Evolutionary conservation across 441 rosid genomes (phyloP).

Genomic region (Gossypium laxum): DNA sequence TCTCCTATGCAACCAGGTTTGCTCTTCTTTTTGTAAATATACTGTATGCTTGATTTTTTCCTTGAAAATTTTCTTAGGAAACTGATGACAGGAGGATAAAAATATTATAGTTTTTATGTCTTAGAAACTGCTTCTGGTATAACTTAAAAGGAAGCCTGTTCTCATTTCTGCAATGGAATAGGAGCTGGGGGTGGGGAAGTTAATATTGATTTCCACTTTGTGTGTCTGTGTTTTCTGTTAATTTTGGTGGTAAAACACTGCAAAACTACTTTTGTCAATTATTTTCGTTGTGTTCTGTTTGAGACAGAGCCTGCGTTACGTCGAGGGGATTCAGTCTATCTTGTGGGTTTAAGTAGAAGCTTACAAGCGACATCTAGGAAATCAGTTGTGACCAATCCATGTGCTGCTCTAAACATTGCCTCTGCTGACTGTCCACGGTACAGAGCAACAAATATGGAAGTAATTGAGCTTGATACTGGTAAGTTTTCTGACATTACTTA

Average conservation of each 20-base stretch:
- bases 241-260: not conserved
- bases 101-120: not conserved
- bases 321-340: conserved; percentile 86
- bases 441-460: conserved; percentile 93
- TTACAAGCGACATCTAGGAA: conserved; percentile 89
- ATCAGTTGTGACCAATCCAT: conserved; percentile 81
- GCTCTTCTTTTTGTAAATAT: not conserved
- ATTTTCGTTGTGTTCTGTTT: conserved; percentile 14
- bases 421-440: conserved; percentile 85
- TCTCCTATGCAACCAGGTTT: not conserved
- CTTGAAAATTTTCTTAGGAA: not conserved
- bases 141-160: not conserved
- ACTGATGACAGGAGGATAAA: not conserved
- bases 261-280: not conserved
- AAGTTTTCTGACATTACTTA: conserved; percentile 12
- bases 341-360: conserved; percentile 80
- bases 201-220: conserved; percentile 8
- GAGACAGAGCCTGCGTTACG: conserved; percentile 66
- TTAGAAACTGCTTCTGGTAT: not conserved
- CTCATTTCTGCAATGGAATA: not conserved
- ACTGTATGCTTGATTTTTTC: not conserved
- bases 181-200: not conserved
- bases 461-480: conserved; percentile 95
- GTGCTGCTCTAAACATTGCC: conserved; percentile 69
- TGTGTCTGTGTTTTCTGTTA: not conserved